phyloP scores from a whole-genome alignment of 495 filamentous ascomycete genomes.

The Evernia prunastri region DNA sequence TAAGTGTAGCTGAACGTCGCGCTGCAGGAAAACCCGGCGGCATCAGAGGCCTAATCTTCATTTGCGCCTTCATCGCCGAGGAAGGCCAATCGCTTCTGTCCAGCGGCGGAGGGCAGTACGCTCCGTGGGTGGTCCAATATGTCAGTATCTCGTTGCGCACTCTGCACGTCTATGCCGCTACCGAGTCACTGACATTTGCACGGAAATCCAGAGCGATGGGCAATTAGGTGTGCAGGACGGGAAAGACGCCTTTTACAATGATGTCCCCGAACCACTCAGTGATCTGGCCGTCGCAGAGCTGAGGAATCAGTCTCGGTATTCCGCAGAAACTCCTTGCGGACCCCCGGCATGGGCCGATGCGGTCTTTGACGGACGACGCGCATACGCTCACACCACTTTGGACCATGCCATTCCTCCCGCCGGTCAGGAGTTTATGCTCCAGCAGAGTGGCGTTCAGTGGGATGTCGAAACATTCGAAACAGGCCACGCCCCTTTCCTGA shows the following conservation, averaged over 20 bases:
- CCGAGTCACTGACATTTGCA: background rate
- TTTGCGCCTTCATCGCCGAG: conserved; percentile 30
- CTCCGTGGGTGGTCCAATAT: conserved; percentile 9
- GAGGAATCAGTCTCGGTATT: conserved; percentile 18
- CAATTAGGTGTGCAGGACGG: conserved; percentile 16
- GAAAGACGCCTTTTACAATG: conserved; percentile 22
- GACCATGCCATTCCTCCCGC: conserved; percentile 18
- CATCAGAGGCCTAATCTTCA: conserved; percentile 30
- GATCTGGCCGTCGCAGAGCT: conserved; percentile 14
- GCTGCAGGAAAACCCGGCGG: conserved; percentile 28
- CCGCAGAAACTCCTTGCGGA: conserved; percentile 15
- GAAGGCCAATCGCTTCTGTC: conserved; percentile 21
- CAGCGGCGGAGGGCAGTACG: background rate
- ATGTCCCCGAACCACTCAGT: conserved; percentile 13
- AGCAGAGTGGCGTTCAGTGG: conserved; percentile 21
- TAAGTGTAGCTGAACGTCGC: conserved; percentile 23
- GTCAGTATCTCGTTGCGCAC: conserved; percentile 1
- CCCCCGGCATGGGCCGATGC: conserved; percentile 17
- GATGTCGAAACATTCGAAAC: conserved; percentile 16
- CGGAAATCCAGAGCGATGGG: conserved; percentile 9
- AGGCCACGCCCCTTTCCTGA: conserved; percentile 23
- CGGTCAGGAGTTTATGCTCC: conserved; percentile 20
- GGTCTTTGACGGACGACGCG: conserved; percentile 21
- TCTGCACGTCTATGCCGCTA: background rate
- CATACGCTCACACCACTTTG: conserved; percentile 15